Evolutionary conservation across 2,329 filamentous ascomycete species (phyloP).

Genomic region (Fusarium algeriense): DNA sequence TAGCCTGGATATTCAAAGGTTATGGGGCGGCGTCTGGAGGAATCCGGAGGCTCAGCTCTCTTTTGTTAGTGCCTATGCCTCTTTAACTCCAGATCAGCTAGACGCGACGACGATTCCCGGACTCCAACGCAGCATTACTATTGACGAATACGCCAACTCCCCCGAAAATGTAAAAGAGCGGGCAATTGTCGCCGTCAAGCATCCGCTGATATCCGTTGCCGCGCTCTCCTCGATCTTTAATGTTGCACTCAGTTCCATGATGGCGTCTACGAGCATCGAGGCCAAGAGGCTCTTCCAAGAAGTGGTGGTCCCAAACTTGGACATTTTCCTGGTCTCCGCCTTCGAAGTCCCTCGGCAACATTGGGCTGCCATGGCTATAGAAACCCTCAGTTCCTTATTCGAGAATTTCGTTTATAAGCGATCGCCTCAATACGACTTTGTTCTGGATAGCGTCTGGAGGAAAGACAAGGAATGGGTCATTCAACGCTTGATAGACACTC

Average conservation of each 20-base stretch:
- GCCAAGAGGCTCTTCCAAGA: slow-evolving; percentile 75
- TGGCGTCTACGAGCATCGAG: slow-evolving; percentile 72
- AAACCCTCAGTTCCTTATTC: slow-evolving; percentile 82
- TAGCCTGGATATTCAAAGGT: slow-evolving; percentile 81
- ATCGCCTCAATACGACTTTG: slow-evolving; percentile 84
- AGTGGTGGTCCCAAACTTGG: slow-evolving; percentile 78
- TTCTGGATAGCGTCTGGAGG: slow-evolving; percentile 90
- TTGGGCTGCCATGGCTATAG: slow-evolving; percentile 79
- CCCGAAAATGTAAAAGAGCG: slow-evolving; percentile 63
- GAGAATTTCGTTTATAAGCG: slow-evolving; percentile 85
- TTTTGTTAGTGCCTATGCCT: slow-evolving; percentile 90
- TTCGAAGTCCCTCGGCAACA: slow-evolving; percentile 79
- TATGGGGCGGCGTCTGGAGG: slow-evolving; percentile 94
- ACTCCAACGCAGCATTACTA: slow-evolving; percentile 80
- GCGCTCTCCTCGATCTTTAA: slow-evolving; percentile 79
- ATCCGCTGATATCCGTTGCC: slow-evolving; percentile 88
- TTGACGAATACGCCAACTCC: slow-evolving; percentile 67
- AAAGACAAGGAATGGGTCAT: slow-evolving; percentile 91
- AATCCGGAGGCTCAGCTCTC: slow-evolving; percentile 89
- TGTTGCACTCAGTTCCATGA: slow-evolving; percentile 70
- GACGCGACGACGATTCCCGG: slow-evolving; percentile 88
- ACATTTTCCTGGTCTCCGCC: slow-evolving; percentile 82
- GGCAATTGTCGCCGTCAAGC: slow-evolving; percentile 75
- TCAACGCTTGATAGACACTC: slow-evolving; percentile 82
- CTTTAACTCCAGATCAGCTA: slow-evolving; percentile 78